Percentiles rank a stretch among this genome's conserved stretches.
phyloP scores from a whole-genome alignment of 306 rosid genomes.

The Dicorynia guianensis region DNA sequence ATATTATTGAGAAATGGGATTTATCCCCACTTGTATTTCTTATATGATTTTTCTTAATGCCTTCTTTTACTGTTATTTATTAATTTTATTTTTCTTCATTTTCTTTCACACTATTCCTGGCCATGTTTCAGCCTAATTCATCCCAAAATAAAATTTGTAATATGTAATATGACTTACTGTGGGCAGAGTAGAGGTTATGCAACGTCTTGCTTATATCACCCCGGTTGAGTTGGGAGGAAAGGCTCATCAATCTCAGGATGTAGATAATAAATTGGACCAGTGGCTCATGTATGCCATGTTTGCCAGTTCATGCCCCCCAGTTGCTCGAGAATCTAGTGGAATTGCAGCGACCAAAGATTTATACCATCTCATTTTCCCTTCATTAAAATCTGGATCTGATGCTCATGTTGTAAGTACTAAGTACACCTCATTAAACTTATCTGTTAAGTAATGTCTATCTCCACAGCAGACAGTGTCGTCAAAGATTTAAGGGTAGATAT shows the following conservation, averaged over 20 bases:
- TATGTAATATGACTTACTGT: conserved; percentile 38
- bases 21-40: conserved; percentile 5
- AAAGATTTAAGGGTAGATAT: conserved; percentile 30
- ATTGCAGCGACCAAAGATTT: conserved; percentile 76
- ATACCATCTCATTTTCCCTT: conserved; percentile 90
- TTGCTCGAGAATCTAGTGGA: conserved; percentile 72
- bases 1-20: neutral
- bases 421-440: conserved; percentile 47
- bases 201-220: conserved; percentile 92
- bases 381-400: conserved; percentile 93
- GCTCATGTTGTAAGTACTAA: conserved; percentile 84
- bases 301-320: conserved; percentile 93
- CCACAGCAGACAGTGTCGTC: conserved; percentile 25
- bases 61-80: neutral
- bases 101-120: neutral
- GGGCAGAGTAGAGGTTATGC: conserved; percentile 89
- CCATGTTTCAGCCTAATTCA: conserved; percentile 20
- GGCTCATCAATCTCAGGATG: conserved; percentile 93
- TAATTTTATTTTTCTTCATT: neutral
- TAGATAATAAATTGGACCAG: conserved; percentile 95
- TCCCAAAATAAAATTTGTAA: neutral
- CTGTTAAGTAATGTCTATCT: conserved; percentile 20
- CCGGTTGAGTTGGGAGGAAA: conserved; percentile 96
- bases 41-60: neutral
- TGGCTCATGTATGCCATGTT: conserved; percentile 99